Evolutionary conservation across 352 stramenopile genomes (phyloP), one percentile per base, ranked within the genome.

Genomic region (Globisporangium mamillatum): DNA sequence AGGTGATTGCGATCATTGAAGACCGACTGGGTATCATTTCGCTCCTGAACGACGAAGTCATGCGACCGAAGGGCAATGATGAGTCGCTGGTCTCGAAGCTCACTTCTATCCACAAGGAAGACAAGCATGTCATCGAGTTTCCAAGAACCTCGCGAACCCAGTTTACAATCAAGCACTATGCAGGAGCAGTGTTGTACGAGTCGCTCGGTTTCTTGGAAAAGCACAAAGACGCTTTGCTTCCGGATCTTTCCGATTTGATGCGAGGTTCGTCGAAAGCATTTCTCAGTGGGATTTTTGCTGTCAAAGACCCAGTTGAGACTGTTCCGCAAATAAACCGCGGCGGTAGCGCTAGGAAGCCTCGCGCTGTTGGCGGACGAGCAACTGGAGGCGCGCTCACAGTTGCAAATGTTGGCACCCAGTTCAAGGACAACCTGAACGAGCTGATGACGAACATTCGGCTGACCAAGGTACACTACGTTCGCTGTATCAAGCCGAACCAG

Each of bases 401-500:
- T 4, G 74, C 73, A 14, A 93, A 87, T 50, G 86, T 92, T 22
- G 84, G 87, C 9, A 91, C 82, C 0, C 91, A 96, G 69, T 94
- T 93, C 67, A 97, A 97, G 55, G 83, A 90, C 60, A 94, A 98
- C 59, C 80, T 99, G 6, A 88, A 87, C 59, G 83, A 97, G 67
- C 84, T 99, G 32, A 97, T 99, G 71, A 85, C 84, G 18, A 98
- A 91, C 56, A 94, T 99, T 41, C 89, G 97, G 27, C 79, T 88
- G 56, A 99, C 96, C 5, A 92, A 98, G 61, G 95, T 98, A 1
- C 97, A 99, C 68, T 99, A 99, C 69, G 97, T 99, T 44, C 90
- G 97, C n/a, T 99, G 97, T 75, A 97, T 99, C 66, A 99, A 99
- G 75, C 97, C 98, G 1, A 99, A 99, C 77, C 95, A 98, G 70